phyloP scores from a whole-genome alignment of 2,329 filamentous ascomycete species.

The Penicillium corylophilum region DNA sequence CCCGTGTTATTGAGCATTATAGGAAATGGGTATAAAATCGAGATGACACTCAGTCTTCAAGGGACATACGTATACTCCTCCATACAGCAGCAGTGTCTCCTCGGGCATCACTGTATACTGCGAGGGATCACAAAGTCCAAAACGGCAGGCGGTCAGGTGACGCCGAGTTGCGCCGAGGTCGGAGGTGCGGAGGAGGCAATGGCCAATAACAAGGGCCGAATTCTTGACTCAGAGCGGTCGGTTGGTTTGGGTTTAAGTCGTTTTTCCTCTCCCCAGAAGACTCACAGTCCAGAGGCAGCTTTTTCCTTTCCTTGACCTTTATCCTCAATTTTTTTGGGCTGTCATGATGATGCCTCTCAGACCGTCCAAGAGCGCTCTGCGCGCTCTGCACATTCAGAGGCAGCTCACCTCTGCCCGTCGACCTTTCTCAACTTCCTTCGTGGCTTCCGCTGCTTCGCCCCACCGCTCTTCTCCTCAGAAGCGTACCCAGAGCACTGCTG shows the following conservation, averaged over 20 bases:
- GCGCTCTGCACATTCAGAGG: slow-evolving; percentile 46
- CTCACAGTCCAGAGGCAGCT: slow-evolving; percentile 26
- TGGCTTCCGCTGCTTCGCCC: slow-evolving; percentile 47
- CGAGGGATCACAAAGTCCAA: slow-evolving; percentile 8
- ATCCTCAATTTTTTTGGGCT: slow-evolving; percentile 26
- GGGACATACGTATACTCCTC: too few species aligned
- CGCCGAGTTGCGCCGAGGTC: slow-evolving; percentile 27
- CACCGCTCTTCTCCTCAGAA: slow-evolving; percentile 46
- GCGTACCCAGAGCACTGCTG: slow-evolving; percentile 49
- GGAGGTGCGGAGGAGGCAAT: slow-evolving; percentile 22
- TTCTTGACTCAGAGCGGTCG: slow-evolving; percentile 25
- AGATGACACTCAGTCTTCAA: background rate
- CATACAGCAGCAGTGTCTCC: background rate
- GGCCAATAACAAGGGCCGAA: slow-evolving; percentile 28
- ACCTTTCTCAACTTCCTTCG: slow-evolving; percentile 47
- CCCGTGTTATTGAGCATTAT: background rate
- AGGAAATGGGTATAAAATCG: background rate
- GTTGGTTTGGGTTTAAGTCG: slow-evolving; percentile 22
- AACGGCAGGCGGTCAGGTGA: slow-evolving; percentile 17
- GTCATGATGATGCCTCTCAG: slow-evolving; percentile 52
- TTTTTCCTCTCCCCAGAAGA: slow-evolving; percentile 23
- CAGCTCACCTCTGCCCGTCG: slow-evolving; percentile 39
- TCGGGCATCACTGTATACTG: slow-evolving; percentile 2
- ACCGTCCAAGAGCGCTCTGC: slow-evolving; percentile 50
- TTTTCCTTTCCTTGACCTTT: slow-evolving; percentile 17